Percentiles rank a stretch among this genome's conserved stretches.
These are phyloP conservation scores for Cerrena zonata DNA, from an alignment of 1,284 basidiomycete genomes.

Conservation along the genomic window DNA sequence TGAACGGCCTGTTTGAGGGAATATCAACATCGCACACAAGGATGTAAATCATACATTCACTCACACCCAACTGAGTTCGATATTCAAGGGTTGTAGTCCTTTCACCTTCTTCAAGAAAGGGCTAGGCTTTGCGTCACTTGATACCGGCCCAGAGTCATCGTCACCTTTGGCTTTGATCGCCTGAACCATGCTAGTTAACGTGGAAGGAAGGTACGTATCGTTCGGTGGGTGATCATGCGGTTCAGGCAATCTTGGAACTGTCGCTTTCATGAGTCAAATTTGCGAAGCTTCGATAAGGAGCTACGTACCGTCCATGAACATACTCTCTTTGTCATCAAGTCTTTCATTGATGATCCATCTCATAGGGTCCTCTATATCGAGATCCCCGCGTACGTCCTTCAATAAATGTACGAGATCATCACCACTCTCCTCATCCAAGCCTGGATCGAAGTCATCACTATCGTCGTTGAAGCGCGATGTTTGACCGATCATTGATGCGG, in stretches of 20 bases:
- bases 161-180: not conserved
- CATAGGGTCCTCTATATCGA: slow-evolving; percentile 23
- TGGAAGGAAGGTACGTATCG: slow-evolving; percentile 30
- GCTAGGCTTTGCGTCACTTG: slow-evolving; percentile 2
- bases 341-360: slow-evolving; percentile 47
- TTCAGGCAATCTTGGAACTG: slow-evolving; percentile 48
- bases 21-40: slow-evolving; percentile 2
- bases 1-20: slow-evolving; percentile 32
- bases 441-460: not conserved
- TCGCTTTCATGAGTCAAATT: not conserved
- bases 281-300: not conserved
- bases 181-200: slow-evolving; percentile 28
- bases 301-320: slow-evolving; percentile 47
- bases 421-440: not conserved
- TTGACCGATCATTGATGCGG: slow-evolving; percentile 36
- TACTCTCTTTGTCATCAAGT: slow-evolving; percentile 44
- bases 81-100: slow-evolving; percentile 51
- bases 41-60: slow-evolving; percentile 36
- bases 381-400: slow-evolving; percentile 13
- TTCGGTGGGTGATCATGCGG: slow-evolving; percentile 40
- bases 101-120: slow-evolving; percentile 48
- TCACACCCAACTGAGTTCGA: slow-evolving; percentile 69
- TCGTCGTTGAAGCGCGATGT: slow-evolving; percentile 20
- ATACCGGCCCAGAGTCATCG: not conserved
- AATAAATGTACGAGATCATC: slow-evolving; percentile 21